Evolutionary conservation across 140 eudicot species (phyloP).

Genomic region (Cichorium intybus): DNA sequence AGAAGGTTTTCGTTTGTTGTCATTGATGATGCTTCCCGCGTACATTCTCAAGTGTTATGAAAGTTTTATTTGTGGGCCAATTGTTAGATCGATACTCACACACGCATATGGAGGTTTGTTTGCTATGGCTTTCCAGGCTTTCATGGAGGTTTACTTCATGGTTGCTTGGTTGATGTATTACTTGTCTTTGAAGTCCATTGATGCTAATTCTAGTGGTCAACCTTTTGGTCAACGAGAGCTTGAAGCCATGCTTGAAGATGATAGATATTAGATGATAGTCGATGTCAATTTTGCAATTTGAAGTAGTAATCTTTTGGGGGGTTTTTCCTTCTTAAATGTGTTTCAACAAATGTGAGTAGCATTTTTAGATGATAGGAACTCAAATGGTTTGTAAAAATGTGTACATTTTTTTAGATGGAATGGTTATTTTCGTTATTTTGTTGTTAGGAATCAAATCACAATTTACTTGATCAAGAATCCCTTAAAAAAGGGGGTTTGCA

Average conservation of each 20-base stretch:
- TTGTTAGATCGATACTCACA: constrained; percentile 48
- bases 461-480: background rate
- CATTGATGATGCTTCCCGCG: constrained; percentile 54
- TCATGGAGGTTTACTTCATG: constrained; percentile 80
- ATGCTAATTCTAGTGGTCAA: constrained; percentile 53
- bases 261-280: constrained; percentile 55
- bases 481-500: constrained; percentile 13
- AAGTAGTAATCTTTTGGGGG: constrained; percentile 36
- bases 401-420: constrained; percentile 27
- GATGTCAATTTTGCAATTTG: constrained; percentile 21
- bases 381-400: constrained; percentile 31
- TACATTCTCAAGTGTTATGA: constrained; percentile 65
- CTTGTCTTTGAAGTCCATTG: constrained; percentile 66
- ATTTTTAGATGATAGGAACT: constrained; percentile 44
- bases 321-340: constrained; percentile 27
- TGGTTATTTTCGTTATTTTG: constrained; percentile 6
- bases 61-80: constrained; percentile 61
- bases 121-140: constrained; percentile 53
- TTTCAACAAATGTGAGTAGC: constrained; percentile 34
- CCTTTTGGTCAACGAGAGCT: constrained; percentile 74
- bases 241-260: constrained; percentile 54
- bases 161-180: constrained; percentile 81
- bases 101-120: constrained; percentile 43
- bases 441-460: constrained; percentile 3
- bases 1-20: constrained; percentile 74